phyloP scores from a whole-genome alignment of 495 filamentous ascomycete genomes.

The Paragyromitra xinjiangensis region DNA sequence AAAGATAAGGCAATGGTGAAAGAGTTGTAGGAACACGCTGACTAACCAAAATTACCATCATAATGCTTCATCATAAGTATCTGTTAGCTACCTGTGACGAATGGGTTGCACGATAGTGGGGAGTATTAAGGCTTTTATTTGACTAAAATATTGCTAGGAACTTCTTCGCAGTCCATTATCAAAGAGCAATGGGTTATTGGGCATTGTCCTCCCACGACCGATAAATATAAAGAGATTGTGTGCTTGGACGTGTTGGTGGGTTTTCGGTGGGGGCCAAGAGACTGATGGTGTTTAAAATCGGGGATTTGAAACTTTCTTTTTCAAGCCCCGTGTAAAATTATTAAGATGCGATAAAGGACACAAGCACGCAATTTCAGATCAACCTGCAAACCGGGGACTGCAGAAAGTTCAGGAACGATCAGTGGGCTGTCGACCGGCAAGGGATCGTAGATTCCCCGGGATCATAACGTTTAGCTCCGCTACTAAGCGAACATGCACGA shows the following conservation, averaged over 20 bases:
- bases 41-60: neutral
- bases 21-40: neutral
- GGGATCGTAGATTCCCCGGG: constrained; percentile 28
- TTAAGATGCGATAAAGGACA: constrained; percentile 35
- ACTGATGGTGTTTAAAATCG: neutral
- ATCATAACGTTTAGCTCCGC: neutral
- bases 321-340: neutral
- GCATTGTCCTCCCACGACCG: neutral
- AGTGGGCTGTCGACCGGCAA: neutral
- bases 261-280: neutral
- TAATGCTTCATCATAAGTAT: too few species aligned
- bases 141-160: neutral
- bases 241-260: neutral
- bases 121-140: neutral
- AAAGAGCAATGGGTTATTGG: neutral
- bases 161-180: neutral
- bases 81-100: too few species aligned
- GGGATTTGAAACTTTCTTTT: neutral
- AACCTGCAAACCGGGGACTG: neutral
- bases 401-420: constrained; percentile 20
- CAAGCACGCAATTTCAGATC: constrained; percentile 41
- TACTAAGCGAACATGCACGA: constrained; percentile 23
- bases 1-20: too few species aligned
- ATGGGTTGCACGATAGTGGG: neutral
- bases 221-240: neutral